Percentiles rank a stretch among this genome's conserved stretches.
Conservation (phyloP, 2,329 filamentous ascomycete species). For the Ophiosphaerella korrae region DNA sequence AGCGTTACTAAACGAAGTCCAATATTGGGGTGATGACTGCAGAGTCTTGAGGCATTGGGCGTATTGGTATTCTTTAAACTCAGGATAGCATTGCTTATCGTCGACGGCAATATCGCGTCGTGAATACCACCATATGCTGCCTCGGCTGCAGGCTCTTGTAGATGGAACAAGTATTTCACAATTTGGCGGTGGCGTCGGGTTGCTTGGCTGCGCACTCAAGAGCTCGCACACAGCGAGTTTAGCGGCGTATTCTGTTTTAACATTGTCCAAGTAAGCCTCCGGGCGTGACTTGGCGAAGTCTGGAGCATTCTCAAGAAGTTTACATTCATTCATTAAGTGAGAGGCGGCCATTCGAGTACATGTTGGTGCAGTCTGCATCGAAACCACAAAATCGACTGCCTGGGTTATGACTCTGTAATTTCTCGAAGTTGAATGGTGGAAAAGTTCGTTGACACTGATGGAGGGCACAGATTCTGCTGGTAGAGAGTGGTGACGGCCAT, state of each 20-base stretch:
- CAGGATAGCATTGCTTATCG: constrained; percentile 42
- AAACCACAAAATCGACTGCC: constrained; percentile 29
- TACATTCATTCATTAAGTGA: constrained; percentile 60
- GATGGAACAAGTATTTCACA: constrained; percentile 58
- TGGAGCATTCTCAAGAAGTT: constrained; percentile 50
- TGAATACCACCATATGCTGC: constrained; percentile 28
- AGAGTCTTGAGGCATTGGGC: constrained; percentile 60
- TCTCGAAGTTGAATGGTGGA: constrained; percentile 27
- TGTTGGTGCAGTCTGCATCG: constrained; percentile 36
- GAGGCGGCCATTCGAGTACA: constrained; percentile 60
- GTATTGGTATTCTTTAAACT: constrained; percentile 45
- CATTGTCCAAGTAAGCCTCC: constrained; percentile 40
- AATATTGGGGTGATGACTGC: constrained; percentile 61
- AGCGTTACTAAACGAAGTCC: constrained; percentile 69
- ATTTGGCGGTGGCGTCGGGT: constrained; percentile 54
- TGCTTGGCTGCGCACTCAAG: constrained; percentile 50
- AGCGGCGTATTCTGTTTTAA: constrained; percentile 64
- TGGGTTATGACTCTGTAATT: constrained; percentile 30
- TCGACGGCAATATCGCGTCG: constrained; percentile 5
- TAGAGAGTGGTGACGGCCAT: constrained; percentile 21
- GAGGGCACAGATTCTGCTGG: constrained; percentile 17
- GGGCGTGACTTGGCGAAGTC: constrained; percentile 31
- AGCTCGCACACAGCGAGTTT: constrained; percentile 69
- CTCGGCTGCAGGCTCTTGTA: constrained; percentile 34
- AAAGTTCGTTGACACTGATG: constrained; percentile 23